Evolutionary conservation across 768 basidiomycete genomes (phyloP), one percentile per base, ranked within the genome.

Genomic region (Plicaturopsis crispa): DNA sequence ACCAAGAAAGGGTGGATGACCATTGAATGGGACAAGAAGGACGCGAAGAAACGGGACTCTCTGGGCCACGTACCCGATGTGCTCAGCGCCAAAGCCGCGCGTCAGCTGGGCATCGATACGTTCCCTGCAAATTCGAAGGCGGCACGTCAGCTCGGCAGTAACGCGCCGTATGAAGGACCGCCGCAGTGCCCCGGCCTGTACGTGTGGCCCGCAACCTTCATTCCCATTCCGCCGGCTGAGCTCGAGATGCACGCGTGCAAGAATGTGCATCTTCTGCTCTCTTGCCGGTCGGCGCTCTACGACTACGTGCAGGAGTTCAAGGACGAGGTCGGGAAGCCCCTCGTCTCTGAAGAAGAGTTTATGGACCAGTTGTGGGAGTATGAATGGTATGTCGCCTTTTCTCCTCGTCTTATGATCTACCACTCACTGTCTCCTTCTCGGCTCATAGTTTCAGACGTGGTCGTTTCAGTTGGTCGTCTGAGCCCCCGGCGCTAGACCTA

Each of bases 231-330:
- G 1, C 67, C 81, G 17, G 50, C 55, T 3, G 82, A 83, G 51
- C 62, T 86, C 23, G 84, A 86, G 60, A 77, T 82, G 76, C 79
- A 84, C 48, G 68, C 75, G n/a, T 79, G 76, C 59, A 81, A 77
- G 57, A 68, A 78, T 50, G 58, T 84, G 35, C 79, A 86, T 50
- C 67, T 68, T 5, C 53, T 87, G 3, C 61, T 87, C 18, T 74
- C 73, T 21, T 80, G 75, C 50, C 73, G 75, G 49, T 62, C 64
- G 24, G 79, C 82, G 4, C 59, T 87, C 7, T 51, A 46, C 5
- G 73, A 74, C 32, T 78, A 62, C 50, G 50, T 80, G 11, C 36
- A 53, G 14, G 65, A 68, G 19, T 46, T 57, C 14, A 40, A 43
- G 17, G 49, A 47, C 18, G 45, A 39, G 24, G 36, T 45, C 19